Conservation (phyloP, 345 rosid genomes). For the Salix suchowensis region DNA sequence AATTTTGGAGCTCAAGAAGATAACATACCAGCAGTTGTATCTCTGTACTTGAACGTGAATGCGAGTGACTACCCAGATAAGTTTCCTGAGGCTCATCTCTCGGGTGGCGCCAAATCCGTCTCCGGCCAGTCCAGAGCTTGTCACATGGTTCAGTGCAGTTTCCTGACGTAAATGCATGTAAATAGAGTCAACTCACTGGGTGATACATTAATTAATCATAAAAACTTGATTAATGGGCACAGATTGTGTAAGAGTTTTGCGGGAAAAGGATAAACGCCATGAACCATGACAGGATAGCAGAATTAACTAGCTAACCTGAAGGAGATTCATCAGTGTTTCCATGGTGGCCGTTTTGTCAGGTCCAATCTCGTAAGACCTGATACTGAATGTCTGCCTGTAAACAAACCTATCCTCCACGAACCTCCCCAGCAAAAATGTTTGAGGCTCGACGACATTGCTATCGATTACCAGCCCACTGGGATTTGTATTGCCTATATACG, state of each 20-base stretch:
- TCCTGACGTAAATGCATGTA: slow-evolving; percentile 1
- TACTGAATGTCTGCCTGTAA: slow-evolving; percentile 20
- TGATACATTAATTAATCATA: background rate
- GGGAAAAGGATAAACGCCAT: background rate
- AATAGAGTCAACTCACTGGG: background rate
- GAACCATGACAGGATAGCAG: background rate
- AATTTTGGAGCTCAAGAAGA: background rate
- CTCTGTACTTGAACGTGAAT: slow-evolving; percentile 22
- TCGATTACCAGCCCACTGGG: background rate
- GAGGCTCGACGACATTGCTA: slow-evolving; percentile 13
- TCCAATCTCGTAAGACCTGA: slow-evolving; percentile 28
- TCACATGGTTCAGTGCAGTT: slow-evolving; percentile 24
- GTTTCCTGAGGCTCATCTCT: slow-evolving; percentile 18
- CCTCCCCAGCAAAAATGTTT: slow-evolving; percentile 24
- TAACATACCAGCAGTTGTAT: slow-evolving; percentile 19
- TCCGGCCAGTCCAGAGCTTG: slow-evolving; percentile 21
- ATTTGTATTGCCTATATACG: background rate
- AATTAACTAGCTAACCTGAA: slow-evolving; percentile 12
- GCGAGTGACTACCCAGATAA: slow-evolving; percentile 28
- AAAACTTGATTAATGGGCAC: background rate
- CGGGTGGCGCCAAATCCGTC: slow-evolving; percentile 21
- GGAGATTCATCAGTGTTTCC: slow-evolving; percentile 27
- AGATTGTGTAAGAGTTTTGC: background rate
- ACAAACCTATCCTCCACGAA: slow-evolving; percentile 12
- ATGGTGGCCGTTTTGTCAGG: slow-evolving; percentile 30